These are phyloP conservation scores for Penicillium janthinellum DNA, from an alignment of 2,329 filamentous ascomycete genomes.

Conservation along the genomic window DNA sequence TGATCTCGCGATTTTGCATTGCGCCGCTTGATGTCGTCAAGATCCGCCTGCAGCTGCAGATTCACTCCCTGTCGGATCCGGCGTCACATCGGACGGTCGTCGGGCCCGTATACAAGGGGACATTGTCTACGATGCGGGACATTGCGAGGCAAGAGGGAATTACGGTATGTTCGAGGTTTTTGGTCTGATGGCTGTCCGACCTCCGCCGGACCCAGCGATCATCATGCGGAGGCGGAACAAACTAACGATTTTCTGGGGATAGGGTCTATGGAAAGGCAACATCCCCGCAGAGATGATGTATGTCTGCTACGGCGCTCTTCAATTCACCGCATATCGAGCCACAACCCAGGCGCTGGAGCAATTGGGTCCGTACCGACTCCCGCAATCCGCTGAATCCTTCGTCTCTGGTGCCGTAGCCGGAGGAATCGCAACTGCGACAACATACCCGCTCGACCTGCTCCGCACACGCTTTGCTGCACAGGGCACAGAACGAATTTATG, in stretches of 20 bases:
- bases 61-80: slow-evolving; percentile 78
- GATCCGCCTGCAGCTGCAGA: slow-evolving; percentile 93
- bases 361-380: slow-evolving; percentile 55
- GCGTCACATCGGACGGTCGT: slow-evolving; percentile 55
- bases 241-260: slow-evolving; percentile 1
- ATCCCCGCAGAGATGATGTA: slow-evolving; percentile 94
- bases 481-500: slow-evolving; percentile 77
- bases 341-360: slow-evolving; percentile 67
- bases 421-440: slow-evolving; percentile 75
- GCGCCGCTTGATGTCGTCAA: slow-evolving; percentile 97
- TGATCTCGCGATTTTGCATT: slow-evolving; percentile 92
- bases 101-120: slow-evolving; percentile 66
- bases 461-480: slow-evolving; percentile 97
- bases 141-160: slow-evolving; percentile 83
- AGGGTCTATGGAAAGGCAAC: slow-evolving; percentile 94
- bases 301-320: slow-evolving; percentile 82
- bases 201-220: slow-evolving; percentile 1
- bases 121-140: slow-evolving; percentile 70
- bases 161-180: slow-evolving; percentile 51
- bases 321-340: slow-evolving; percentile 86
- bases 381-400: slow-evolving; percentile 74
- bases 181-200: not conserved
- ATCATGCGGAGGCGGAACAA: not conserved
- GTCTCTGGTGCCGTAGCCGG: slow-evolving; percentile 81
- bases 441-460: slow-evolving; percentile 91